Evolutionary conservation across 1,139 yeast species (phyloP).

Genomic region (Pichia cactophila): DNA sequence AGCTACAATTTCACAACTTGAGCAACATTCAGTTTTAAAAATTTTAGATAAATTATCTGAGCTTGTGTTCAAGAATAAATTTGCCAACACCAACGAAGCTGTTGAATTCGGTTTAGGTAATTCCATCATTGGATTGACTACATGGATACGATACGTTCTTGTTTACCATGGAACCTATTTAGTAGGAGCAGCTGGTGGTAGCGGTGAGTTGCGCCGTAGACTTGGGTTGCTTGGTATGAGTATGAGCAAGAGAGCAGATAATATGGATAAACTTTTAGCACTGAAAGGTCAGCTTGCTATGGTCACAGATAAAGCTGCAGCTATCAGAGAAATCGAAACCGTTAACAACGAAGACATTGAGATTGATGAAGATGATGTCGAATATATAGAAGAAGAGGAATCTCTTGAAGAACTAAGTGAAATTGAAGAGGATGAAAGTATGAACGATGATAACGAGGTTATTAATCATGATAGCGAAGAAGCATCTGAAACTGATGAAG

Average conservation of each 20-base stretch:
- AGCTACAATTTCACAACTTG: slow-evolving; percentile 25
- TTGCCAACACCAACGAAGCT: slow-evolving; percentile 45
- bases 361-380: slow-evolving; percentile 34
- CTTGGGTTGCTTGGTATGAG: slow-evolving; percentile 75
- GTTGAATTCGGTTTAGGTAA: slow-evolving; percentile 9
- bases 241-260: slow-evolving; percentile 62
- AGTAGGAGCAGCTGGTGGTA: slow-evolving; percentile 20
- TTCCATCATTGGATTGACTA: slow-evolving; percentile 36
- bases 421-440: slow-evolving; percentile 21
- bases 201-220: slow-evolving; percentile 33
- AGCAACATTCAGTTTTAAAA: slow-evolving; percentile 60
- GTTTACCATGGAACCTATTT: slow-evolving; percentile 82
- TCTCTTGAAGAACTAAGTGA: slow-evolving; percentile 29
- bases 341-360: slow-evolving; percentile 28
- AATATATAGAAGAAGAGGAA: slow-evolving; percentile 28
- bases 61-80: slow-evolving; percentile 52
- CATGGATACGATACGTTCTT: slow-evolving; percentile 92
- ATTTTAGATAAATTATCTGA: slow-evolving; percentile 81
- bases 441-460: background rate
- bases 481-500: slow-evolving; percentile 29
- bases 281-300: slow-evolving; percentile 74
- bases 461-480: background rate
- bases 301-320: slow-evolving; percentile 58
- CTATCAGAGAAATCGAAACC: slow-evolving; percentile 47
- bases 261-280: slow-evolving; percentile 72